Evolutionary conservation across 805 yeast genomes (phyloP), one percentile per base, ranked within the genome.

Genomic region (Candida pseudofarinosa): DNA sequence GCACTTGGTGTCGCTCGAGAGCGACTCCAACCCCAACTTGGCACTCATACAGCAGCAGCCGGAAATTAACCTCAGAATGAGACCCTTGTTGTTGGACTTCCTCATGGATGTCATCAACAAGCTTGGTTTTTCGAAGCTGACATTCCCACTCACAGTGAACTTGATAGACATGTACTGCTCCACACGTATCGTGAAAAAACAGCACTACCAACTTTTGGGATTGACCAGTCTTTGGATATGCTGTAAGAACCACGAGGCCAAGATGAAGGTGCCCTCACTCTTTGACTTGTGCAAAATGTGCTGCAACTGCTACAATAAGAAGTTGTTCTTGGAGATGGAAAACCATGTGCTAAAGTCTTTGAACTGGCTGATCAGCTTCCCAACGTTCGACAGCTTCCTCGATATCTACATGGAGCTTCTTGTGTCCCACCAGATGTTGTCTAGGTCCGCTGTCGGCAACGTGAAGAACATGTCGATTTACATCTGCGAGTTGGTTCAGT

Each of bases 271-370:
- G 33, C 83, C 84, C 6, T 65, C 74, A 16, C 60, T 80, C 42
- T 68, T 69, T 40, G 76, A 74, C 48, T 63, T 81, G 39, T 67
- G 76, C 52, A 75, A 74, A 43, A 68, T 79, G 59, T 79, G 84
- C 59, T 78, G 81, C 59, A 71, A 76, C 49, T 76, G 77, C 55
- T 80, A 79, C 59, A 71, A 77, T 40, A 75, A 72, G 49, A 69
- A 73, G 48, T 66, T 77, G 46, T 79, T 85, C 55, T 64, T 80
- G 44, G 81, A 80, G 54, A 80, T 83, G 80, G 95, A 85, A 58
- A 71, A 80, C 44, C 83, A 81, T 52, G 72, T 85, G 35, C 66
- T 85, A 44, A 79, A 76, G 53, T 70, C 80, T 4, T 65, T 85
- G 47, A 69, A 79, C 42, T 85, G 91, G 91, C 71, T 76, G 48